Evolutionary conservation across 2,329 filamentous ascomycete genomes (phyloP), one percentile per base, ranked within the genome.

Genomic region (Phaeosphaeria sp.): DNA sequence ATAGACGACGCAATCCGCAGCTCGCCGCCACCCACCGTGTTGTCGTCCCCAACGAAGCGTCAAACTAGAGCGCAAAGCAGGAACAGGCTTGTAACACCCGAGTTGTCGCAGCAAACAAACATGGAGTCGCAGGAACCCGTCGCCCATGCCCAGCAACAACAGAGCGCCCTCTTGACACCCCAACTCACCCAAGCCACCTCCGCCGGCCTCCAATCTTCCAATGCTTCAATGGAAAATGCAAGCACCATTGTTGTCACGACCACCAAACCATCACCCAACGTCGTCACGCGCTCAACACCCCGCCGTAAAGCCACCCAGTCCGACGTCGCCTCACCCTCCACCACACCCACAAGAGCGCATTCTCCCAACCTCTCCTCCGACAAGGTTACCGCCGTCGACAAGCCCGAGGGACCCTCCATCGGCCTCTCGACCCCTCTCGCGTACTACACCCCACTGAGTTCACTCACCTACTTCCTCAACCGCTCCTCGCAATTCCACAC

Each of bases 361-460:
- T 68, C 61, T 3, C 69, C 69, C 24, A 60, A 64, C 47, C 49
- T 60, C 20, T 48, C 58, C 40, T 56, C 65, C 21, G 59, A 57
- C 42, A 45, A 64, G n/a, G 6, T 36, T 7, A 56, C 51, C 21
- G 36, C 55, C 22, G 9, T 45, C 20, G 9, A 51, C 20, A 33
- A 58, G 13, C 18, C 46, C 5, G 36, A 60, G 1, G 50, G 36
- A 15, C 71, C 74, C 4, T 69, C 67, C n/a, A 68, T 75, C 47
- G 81, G 80, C 45, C 66, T 79, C 39, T 70, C 69, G 1, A 82
- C 81, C 0, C 63, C 74, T 0, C 61, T 78, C n/a, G 72, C 76
- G 5, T 83, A 83, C 71, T 83, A 81, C 69, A 78, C 76, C 0
- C 77, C 80, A 0, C 74, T 83, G 0, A 69, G 76, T 43, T 71